These are phyloP conservation scores for Microdochium bolleyi DNA, from an alignment of 2,329 filamentous ascomycete genomes.

Conservation along the genomic window DNA sequence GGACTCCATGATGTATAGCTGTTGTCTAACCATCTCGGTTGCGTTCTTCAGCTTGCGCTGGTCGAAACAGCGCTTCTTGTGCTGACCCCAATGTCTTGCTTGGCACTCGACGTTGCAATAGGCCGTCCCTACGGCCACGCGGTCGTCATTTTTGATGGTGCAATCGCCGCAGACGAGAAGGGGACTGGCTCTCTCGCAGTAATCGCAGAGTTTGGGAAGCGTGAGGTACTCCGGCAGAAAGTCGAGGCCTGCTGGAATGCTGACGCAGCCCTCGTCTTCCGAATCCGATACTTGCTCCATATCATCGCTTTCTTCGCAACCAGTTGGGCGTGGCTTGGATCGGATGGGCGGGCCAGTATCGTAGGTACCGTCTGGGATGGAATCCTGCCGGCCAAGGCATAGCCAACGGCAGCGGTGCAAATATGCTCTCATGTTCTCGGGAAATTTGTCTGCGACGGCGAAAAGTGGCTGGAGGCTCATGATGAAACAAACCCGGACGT, in stretches of 20 bases:
- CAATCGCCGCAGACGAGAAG: neutral
- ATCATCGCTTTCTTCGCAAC: neutral
- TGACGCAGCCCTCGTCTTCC: neutral
- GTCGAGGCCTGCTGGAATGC: neutral
- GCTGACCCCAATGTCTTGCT: neutral
- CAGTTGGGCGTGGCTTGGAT: neutral
- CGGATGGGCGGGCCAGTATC: no score
- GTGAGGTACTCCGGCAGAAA: neutral
- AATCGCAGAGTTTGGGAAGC: neutral
- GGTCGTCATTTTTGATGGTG: neutral
- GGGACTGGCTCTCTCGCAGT: neutral
- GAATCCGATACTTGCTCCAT: neutral
- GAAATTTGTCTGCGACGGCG: neutral
- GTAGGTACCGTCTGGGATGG: neutral
- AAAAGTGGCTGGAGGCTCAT: neutral
- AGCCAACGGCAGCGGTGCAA: neutral
- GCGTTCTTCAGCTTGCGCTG: neutral
- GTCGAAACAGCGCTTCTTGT: neutral
- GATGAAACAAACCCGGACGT: neutral
- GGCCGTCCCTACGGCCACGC: neutral
- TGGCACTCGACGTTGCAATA: neutral
- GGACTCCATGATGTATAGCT: neutral
- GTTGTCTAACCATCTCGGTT: neutral
- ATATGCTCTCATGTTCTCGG: neutral
- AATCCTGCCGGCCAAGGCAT: neutral